Percentiles rank a stretch among this genome's conserved stretches.
These are phyloP conservation scores for Chaetomiaceae sp. DNA, from an alignment of 2,329 filamentous ascomycete genomes.

Conservation along the genomic window DNA sequence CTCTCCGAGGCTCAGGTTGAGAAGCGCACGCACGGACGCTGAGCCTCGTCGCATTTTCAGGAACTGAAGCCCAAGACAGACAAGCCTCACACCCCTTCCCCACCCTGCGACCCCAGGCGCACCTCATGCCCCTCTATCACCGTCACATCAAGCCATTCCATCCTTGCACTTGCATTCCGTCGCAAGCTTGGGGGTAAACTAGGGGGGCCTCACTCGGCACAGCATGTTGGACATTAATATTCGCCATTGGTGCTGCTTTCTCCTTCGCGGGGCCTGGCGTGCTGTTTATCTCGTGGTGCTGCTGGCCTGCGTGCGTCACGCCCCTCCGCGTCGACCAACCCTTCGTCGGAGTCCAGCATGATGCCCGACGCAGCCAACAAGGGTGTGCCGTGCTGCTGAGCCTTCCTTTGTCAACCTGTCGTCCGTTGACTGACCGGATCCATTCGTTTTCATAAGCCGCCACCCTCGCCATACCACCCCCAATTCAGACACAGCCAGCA, in stretches of 20 bases:
- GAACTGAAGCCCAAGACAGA: constrained; percentile 11
- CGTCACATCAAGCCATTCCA: constrained; percentile 29
- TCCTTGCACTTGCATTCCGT: constrained; percentile 28
- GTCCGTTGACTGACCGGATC: constrained; percentile 28
- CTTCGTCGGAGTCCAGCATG: constrained; percentile 31
- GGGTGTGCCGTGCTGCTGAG: constrained; percentile 26
- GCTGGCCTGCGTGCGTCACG: constrained; percentile 13
- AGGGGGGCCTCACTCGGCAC: constrained; percentile 11
- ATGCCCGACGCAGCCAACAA: constrained; percentile 32
- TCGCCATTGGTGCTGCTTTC: constrained; percentile 24
- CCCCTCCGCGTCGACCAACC: constrained; percentile 26
- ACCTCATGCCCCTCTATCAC: constrained; percentile 27
- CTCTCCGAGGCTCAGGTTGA: too few species aligned
- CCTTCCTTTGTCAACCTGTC: constrained; percentile 15
- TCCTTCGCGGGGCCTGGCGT: constrained; percentile 9
- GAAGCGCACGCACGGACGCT: constrained; percentile 11
- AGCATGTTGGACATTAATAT: constrained; percentile 25
- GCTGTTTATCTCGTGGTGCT: constrained; percentile 19
- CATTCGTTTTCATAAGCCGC: constrained; percentile 16
- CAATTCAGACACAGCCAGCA: constrained; percentile 1
- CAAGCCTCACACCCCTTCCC: constrained; percentile 23
- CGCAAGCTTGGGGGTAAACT: constrained; percentile 10
- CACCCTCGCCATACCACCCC: constrained; percentile 13
- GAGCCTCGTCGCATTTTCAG: constrained; percentile 9
- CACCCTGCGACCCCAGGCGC: constrained; percentile 22